Base-by-base conservation (phyloP, 1,284 basidiomycete species). In the Ganoderma multipileum region DNA sequence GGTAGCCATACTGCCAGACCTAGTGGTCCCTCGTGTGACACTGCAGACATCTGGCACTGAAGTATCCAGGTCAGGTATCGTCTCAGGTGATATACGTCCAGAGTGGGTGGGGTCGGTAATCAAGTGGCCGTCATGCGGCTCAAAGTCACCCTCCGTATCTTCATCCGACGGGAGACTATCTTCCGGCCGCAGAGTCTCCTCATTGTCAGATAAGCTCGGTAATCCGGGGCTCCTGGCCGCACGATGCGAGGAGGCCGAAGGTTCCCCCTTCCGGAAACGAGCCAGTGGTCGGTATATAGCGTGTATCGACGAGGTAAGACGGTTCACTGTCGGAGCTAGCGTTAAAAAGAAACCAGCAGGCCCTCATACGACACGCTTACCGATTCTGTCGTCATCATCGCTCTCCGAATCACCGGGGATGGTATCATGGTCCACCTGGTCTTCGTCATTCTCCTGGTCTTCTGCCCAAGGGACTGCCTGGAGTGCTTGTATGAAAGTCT, bases 261-360 rank as follows among this genome's bases (percentile, higher is more conserved):
- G 61, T 78, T 81, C 86, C 38, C 82, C 79, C 55, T 85, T 85
- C 65, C 85, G 86, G 9, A 86, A 89, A 47, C 88, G 88, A 12
- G 91, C 92, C 52, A 95, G 81, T n/a, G 94, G 93, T 39, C 92
- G 89, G 76, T 95, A 89, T 66, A 95, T 94, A 36, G 94, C 88
- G 75, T 95, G 93, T 58, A 95, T 93, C n/a, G 92, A 94, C 26
- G 92, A 94, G 0, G 92, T 87, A 65, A 94, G 79, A n/a, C 81
- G 85, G 63, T 71, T 77, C n/a, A 67, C 79, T 81, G 33, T 16
- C 38, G 16, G 18, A 9, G 11, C 58, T 70, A 54, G 59, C 65
- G 20, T 39, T 55, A 57, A 52, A 54, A 30, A 41, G 23, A 42
- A 5, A 42, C 57, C 2, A 63, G 9, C 14, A 18, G 38, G 28